These are phyloP conservation scores for Leishmania tarentolae DNA, from an alignment of 208 protist species.

Conservation along the genomic window DNA sequence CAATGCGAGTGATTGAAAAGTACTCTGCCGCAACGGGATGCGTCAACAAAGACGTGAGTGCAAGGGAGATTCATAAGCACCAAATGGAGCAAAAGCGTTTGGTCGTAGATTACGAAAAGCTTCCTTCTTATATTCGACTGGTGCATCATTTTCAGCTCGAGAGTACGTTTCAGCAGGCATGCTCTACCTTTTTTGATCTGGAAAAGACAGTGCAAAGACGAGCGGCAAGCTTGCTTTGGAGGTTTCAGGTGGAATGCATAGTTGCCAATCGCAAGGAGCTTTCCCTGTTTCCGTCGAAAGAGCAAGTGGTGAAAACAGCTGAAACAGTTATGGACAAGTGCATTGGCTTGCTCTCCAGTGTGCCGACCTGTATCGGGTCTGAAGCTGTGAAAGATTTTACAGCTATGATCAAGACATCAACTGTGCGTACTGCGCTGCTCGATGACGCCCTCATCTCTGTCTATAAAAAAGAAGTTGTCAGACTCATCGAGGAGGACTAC, in stretches of 20 bases:
- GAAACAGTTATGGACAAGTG: slow-evolving; percentile 44
- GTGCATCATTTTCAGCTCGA: slow-evolving; percentile 82
- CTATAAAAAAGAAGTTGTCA: slow-evolving; percentile 30
- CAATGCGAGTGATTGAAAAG: slow-evolving; percentile 33
- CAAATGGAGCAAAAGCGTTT: slow-evolving; percentile 79
- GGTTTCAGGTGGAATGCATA: slow-evolving; percentile 77
- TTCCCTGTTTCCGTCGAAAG: slow-evolving; percentile 50
- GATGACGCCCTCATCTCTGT: slow-evolving; percentile 28
- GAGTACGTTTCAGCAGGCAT: slow-evolving; percentile 66
- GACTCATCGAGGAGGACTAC: slow-evolving; percentile 37
- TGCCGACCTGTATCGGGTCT: slow-evolving; percentile 33
- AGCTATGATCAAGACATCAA: slow-evolving; percentile 7
- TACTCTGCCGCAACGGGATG: slow-evolving; percentile 46
- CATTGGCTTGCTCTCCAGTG: slow-evolving; percentile 22
- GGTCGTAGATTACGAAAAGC: slow-evolving; percentile 80
- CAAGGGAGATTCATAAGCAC: slow-evolving; percentile 54
- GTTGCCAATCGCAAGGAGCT: slow-evolving; percentile 38
- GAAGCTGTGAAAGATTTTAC: slow-evolving; percentile 20
- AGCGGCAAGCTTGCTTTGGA: slow-evolving; percentile 47
- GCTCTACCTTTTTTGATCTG: slow-evolving; percentile 61
- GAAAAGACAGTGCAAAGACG: slow-evolving; percentile 38
- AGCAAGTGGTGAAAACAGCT: slow-evolving; percentile 42
- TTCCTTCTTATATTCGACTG: slow-evolving; percentile 79
- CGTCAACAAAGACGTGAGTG: slow-evolving; percentile 87
- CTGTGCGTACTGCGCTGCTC: slow-evolving; percentile 13